Conservation (phyloP, 345 rosid genomes). For the Kandelia obovata region DNA sequence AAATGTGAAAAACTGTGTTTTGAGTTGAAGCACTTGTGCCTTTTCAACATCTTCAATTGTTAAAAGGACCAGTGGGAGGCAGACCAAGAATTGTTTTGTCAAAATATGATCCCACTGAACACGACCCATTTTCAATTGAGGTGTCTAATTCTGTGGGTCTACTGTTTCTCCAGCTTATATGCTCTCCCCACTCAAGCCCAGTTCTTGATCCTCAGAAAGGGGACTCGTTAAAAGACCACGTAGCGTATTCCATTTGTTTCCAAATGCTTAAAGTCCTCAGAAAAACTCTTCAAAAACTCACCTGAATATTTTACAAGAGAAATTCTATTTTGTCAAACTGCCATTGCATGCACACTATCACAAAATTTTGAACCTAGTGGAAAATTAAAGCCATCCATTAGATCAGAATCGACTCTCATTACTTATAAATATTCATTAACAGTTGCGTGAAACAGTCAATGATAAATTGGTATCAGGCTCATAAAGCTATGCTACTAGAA, state of each 20-base stretch:
- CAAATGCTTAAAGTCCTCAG: conserved; percentile 42
- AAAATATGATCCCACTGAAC: conserved; percentile 44
- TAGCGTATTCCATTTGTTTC: conserved; percentile 47
- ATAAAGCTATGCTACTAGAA: no score
- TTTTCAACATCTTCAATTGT: conserved; percentile 72
- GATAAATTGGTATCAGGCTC: no score
- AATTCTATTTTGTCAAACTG: background rate
- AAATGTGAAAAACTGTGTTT: background rate
- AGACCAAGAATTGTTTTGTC: conserved; percentile 65
- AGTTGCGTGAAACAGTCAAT: no score
- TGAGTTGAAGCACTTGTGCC: conserved; percentile 44
- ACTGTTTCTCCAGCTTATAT: conserved; percentile 38
- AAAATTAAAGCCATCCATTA: no score
- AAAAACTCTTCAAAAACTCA: conserved; percentile 36
- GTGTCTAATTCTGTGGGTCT: conserved; percentile 40
- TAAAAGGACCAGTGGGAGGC: conserved; percentile 58
- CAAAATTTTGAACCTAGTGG: no score
- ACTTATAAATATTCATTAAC: no score
- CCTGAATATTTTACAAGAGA: conserved; percentile 31
- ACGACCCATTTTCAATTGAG: conserved; percentile 36
- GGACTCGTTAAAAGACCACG: conserved; percentile 40
- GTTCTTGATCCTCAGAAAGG: conserved; percentile 27
- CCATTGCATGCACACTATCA: no score
- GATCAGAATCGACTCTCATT: no score
- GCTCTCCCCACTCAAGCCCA: conserved; percentile 65